phyloP scores from a whole-genome alignment of 2,329 filamentous ascomycete genomes.

The Colletotrichum abscissum region DNA sequence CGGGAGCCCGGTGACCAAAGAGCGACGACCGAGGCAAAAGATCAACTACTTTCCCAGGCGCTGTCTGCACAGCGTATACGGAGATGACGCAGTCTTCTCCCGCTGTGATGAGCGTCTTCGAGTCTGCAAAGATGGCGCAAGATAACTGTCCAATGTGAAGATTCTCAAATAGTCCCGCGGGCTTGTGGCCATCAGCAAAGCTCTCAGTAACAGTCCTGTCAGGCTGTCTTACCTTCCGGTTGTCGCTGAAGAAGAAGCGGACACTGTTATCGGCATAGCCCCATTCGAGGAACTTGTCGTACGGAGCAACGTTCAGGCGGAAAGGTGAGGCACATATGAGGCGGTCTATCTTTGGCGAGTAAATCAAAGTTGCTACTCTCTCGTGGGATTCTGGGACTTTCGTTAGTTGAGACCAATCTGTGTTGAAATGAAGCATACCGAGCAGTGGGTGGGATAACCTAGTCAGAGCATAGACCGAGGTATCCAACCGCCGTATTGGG shows the following conservation, averaged over 20 bases:
- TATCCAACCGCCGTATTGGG: conserved; percentile 79
- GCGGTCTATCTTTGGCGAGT: conserved; percentile 82
- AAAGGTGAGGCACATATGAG: conserved; percentile 87
- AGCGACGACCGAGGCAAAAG: conserved; percentile 82
- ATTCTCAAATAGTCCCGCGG: conserved; percentile 91
- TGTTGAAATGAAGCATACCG: conserved; percentile 52
- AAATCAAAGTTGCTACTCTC: conserved; percentile 81
- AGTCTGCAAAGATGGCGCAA: conserved; percentile 85
- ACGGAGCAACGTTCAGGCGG: conserved; percentile 88
- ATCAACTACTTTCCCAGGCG: conserved; percentile 77
- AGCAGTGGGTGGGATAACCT: conserved; percentile 83
- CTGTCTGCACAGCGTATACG: conserved; percentile 78
- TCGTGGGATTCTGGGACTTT: conserved; percentile 71
- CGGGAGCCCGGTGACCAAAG: conserved; percentile 89
- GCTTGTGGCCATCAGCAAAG: conserved; percentile 49
- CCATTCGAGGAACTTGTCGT: conserved; percentile 95
- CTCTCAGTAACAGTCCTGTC: not conserved
- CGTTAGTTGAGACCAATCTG: conserved; percentile 15
- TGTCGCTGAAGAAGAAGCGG: conserved; percentile 89
- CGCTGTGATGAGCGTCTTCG: conserved; percentile 89
- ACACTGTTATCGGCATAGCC: conserved; percentile 94
- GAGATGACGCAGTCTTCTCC: conserved; percentile 93
- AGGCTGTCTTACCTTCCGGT: conserved; percentile 69
- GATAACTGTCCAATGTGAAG: conserved; percentile 92
- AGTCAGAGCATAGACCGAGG: conserved; percentile 78